Base-by-base conservation (phyloP, 805 yeast species). In the Vanderwaltozyma tropicalis region DNA sequence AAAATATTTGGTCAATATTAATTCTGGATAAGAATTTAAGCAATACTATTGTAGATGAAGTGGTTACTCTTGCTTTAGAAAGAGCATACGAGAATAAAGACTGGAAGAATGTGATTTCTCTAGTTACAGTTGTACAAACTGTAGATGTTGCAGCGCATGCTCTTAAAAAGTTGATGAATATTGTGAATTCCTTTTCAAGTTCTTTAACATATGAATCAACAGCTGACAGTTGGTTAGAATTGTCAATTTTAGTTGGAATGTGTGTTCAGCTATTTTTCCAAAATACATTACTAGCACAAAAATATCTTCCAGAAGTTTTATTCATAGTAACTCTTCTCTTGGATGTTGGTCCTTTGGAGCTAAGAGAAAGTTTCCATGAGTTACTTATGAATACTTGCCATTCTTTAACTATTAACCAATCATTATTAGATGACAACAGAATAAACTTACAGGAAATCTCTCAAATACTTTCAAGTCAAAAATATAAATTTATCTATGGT, bases 241-340 rank as follows among this genome's bases (percentile, higher is more conserved):
- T 82, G 9, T 70, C 73, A 10, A 78, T 84, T 8, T 57, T 84
- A 47, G 71, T 79, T 6, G 73, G 75, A 45, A 66, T 81, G 32
- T 64, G 77, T 33, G 71, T 79, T 2, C 69, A 76, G 2, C 52
- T 83, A 30, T 75, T 83, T 42, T 85, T 84, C 60, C 85, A 83
- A 51, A 72, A 83, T 0, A 66, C 71, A 26, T 55, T 68, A 13
- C 68, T 72, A 43, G 74, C 80, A 9, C 76, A 78, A 41, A 62
- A 72, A 55, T 80, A 68, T 52, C 57, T 84, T 43, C 78, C 87
- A 13, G 92, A 85, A 50, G 66, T 83, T 2, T 68, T 80, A 39
- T 75, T 76, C 48, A 64, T 83, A 43, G 70, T 79, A 19, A 69
- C 87, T 0, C 62, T 80, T 13, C 72, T 69, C 33, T 55, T 69